Conservation (phyloP, 2,329 filamentous ascomycete species). For the Fusarium burgessii region DNA sequence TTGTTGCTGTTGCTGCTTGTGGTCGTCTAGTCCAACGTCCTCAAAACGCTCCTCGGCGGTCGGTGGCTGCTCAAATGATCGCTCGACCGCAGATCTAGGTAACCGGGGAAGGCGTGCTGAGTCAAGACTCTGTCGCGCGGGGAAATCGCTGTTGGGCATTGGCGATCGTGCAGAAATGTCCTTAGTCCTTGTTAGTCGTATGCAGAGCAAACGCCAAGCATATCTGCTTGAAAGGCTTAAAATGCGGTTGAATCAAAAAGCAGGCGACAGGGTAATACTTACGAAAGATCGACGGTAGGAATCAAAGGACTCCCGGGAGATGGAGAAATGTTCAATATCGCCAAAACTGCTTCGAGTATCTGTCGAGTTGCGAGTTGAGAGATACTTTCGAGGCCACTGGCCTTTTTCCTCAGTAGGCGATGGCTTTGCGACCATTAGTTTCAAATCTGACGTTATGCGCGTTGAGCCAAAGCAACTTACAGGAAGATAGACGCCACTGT, state of each 20-base stretch:
- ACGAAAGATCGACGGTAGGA: constrained; percentile 97
- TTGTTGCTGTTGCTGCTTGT: constrained; percentile 56
- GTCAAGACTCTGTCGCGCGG: constrained; percentile 84
- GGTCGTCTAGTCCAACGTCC: constrained; percentile 88
- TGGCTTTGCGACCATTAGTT: constrained; percentile 64
- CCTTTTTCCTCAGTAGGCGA: constrained; percentile 87
- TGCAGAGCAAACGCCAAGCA: constrained; percentile 2
- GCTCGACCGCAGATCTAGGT: constrained; percentile 70
- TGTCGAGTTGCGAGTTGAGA: constrained; percentile 65
- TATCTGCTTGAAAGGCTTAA: background rate
- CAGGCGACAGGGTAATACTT: constrained; percentile 53
- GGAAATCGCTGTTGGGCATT: constrained; percentile 68
- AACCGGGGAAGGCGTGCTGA: constrained; percentile 74
- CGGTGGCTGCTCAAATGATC: constrained; percentile 70
- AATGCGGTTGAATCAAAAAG: background rate
- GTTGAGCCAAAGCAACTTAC: constrained; percentile 62
- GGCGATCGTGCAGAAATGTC: constrained; percentile 92
- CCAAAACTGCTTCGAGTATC: constrained; percentile 72
- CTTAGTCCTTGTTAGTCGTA: constrained; percentile 59
- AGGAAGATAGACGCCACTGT: constrained; percentile 93
- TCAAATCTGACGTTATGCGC: constrained; percentile 3
- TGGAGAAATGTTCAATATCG: constrained; percentile 93
- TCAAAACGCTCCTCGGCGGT: constrained; percentile 86
- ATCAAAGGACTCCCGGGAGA: constrained; percentile 96
- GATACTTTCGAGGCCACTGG: constrained; percentile 75